These are phyloP conservation scores for Populus hybrid DNA, from an alignment of 441 rosid species.

Conservation along the genomic window DNA sequence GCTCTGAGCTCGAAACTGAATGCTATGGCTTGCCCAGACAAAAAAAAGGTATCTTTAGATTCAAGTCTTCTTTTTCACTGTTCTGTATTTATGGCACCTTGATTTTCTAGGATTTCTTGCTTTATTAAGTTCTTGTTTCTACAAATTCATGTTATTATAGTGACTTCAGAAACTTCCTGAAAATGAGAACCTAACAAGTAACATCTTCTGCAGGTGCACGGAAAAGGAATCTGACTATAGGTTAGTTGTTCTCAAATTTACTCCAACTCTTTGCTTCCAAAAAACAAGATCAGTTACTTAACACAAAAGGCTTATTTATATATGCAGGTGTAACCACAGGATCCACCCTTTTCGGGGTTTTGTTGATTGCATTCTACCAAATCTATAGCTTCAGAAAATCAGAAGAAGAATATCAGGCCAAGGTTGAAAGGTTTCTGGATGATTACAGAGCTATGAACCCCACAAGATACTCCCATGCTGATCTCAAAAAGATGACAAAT, in stretches of 20 bases:
- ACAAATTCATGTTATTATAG: no score
- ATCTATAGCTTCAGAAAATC: neutral
- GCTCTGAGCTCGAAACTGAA: neutral
- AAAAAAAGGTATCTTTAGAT: neutral
- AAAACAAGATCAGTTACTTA: neutral
- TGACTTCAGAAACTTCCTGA: no score
- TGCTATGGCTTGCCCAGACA: neutral
- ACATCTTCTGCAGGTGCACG: neutral
- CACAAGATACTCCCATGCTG: conserved; percentile 10
- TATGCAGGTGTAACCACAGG: conserved; percentile 9
- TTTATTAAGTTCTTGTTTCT: no score
- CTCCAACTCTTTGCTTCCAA: rapidly evolving
- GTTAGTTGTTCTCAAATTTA: neutral
- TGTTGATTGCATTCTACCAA: neutral
- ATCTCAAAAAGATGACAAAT: conserved; percentile 15
- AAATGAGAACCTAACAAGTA: neutral
- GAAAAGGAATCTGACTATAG: neutral
- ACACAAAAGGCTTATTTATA: neutral
- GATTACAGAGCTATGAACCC: conserved; percentile 14
- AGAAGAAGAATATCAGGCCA: conserved; percentile 4
- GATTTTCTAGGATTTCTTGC: neutral
- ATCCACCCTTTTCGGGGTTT: neutral
- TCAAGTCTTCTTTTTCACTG: neutral
- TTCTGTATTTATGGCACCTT: neutral
- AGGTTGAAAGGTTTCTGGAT: conserved; percentile 8